These are phyloP conservation scores for Botryotinia calthae DNA, from an alignment of 2,329 filamentous ascomycete genomes.

Conservation along the genomic window DNA sequence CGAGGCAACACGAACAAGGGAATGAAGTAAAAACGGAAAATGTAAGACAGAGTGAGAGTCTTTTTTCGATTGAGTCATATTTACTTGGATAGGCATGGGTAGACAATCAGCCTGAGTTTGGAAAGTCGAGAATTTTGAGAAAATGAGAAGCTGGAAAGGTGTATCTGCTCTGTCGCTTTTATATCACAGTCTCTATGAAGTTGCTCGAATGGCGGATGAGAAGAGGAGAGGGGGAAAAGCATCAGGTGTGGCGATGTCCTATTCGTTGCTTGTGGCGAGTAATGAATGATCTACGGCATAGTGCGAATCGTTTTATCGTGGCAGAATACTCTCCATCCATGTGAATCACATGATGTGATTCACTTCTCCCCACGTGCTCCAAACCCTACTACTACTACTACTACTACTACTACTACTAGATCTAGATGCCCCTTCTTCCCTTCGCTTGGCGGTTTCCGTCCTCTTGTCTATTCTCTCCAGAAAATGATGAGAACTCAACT, in stretches of 20 bases:
- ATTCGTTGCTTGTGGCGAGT: background rate
- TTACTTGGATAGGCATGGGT: background rate
- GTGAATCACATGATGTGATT: background rate
- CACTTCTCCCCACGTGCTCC: background rate
- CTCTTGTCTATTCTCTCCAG: background rate
- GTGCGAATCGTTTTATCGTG: background rate
- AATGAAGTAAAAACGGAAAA: background rate
- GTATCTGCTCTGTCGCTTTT: background rate
- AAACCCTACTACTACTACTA: too few species aligned
- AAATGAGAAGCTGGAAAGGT: background rate
- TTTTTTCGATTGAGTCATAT: background rate
- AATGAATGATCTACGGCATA: background rate
- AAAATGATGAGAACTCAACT: background rate
- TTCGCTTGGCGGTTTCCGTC: background rate
- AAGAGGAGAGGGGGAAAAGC: background rate
- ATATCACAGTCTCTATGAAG: background rate
- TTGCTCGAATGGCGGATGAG: background rate
- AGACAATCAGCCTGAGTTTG: background rate
- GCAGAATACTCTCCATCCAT: background rate
- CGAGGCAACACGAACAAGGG: constrained; percentile 1
- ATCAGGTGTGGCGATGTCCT: background rate
- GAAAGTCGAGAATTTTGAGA: background rate
- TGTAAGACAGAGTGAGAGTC: background rate
- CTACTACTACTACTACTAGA: too few species aligned
- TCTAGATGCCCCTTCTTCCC: background rate